Conservation (phyloP, 192 early-diverging fungal genomes). For the Backusella luteola region DNA sequence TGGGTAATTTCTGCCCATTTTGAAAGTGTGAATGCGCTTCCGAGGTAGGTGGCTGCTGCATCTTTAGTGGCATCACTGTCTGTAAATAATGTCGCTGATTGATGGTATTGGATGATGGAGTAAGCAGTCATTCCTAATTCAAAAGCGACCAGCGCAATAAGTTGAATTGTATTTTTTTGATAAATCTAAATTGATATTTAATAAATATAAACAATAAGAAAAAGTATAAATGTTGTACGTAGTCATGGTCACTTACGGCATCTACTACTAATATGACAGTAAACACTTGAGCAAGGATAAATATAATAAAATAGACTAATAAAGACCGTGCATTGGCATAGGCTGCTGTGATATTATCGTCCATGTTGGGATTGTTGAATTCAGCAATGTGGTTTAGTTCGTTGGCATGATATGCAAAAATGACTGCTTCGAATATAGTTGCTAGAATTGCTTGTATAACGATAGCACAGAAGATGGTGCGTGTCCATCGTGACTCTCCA, state of each 20-base stretch:
- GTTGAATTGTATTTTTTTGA: slow-evolving; percentile 92
- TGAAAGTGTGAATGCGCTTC: slow-evolving; percentile 19
- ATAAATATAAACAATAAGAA: not conserved
- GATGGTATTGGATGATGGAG: slow-evolving; percentile 65
- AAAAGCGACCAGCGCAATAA: slow-evolving; percentile 71
- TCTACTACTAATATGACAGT: slow-evolving; percentile 80
- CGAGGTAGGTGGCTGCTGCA: slow-evolving; percentile 11
- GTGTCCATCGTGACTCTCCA: slow-evolving; percentile 42
- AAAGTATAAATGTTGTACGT: not conserved
- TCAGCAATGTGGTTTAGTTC: slow-evolving; percentile 22
- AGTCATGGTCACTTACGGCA: slow-evolving; percentile 50
- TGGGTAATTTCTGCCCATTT: slow-evolving; percentile 54
- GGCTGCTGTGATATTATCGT: slow-evolving; percentile 11
- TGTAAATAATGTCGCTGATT: slow-evolving; percentile 40
- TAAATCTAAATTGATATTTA: slow-evolving; percentile 54
- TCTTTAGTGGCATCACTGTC: not conserved
- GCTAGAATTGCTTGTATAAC: slow-evolving; percentile 27
- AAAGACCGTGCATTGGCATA: slow-evolving; percentile 51
- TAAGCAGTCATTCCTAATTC: slow-evolving; percentile 64
- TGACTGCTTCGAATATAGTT: slow-evolving; percentile 36
- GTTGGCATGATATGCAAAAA: slow-evolving; percentile 29
- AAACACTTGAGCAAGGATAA: slow-evolving; percentile 86
- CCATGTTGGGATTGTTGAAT: not conserved
- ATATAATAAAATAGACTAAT: slow-evolving; percentile 84
- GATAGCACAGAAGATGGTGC: slow-evolving; percentile 32